Evolutionary conservation across 345 rosid genomes (phyloP), one percentile per base, ranked within the genome.

Genomic region (Excoecaria cochinchinensis): DNA sequence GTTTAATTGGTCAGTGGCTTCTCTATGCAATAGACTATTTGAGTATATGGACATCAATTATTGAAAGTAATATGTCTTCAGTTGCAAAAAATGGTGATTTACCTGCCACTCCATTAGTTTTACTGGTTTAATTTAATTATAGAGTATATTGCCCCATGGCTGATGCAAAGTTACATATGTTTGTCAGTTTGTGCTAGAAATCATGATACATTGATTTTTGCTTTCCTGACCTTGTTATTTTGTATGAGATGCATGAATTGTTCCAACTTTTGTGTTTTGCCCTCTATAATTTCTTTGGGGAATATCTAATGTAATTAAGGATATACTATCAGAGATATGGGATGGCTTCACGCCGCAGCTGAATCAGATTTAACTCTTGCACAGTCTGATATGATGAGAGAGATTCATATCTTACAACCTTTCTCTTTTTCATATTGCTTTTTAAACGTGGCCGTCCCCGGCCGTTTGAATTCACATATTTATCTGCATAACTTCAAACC

Each of bases 361-460:
- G 93, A 87, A 76, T 88, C 87, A 25, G 92, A 91, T 59, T n/a
- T 89, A 69, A 62, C 77, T 10, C 85, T 90, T 62, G 92, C 94
- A n/a, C 93, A 61, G 60, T 89, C 70, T 89, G 92, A 83, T 94
- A 91, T 63, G 97, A 92, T 74, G 92, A 91, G 82, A 91, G 92
- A 89, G 95, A 97, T 92, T 73, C 9, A 1, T 11, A 9, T n/a
- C 8, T 42, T 36, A 19, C 11, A 11, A 3, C 8, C 21, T 63
- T 6, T 63, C 44, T 63, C 46, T 6, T 4, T 25, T 16, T 38
- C 67, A 63, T 16, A 21, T 36, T 36, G 15, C 22, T 62, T 38
- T 15, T 25, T 4, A 46, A 65, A 31, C 31, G 31, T 0, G 31
- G 31, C 31, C 31, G 31, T 31, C n/a, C 22, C 1, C n/a, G 11